phyloP scores from a whole-genome alignment of 2,329 filamentous ascomycete species.

The Fusarium agapanthi region DNA sequence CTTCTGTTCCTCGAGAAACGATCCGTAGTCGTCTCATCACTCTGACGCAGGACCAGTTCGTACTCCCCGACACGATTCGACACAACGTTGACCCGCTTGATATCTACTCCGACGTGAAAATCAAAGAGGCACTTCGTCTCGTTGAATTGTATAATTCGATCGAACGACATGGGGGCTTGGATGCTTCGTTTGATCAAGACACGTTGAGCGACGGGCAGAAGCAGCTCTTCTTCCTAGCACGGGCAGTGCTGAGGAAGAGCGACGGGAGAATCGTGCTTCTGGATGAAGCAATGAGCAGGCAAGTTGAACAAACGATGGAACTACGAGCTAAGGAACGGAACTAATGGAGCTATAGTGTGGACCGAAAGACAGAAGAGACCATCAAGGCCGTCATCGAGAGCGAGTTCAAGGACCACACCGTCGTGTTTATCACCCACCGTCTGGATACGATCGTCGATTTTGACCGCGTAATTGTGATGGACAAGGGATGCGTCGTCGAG shows the following conservation, averaged over 20 bases:
- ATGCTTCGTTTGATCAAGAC: conserved; percentile 47
- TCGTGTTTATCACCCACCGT: conserved; percentile 56
- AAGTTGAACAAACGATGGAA: conserved; percentile 14
- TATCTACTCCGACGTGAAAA: conserved; percentile 45
- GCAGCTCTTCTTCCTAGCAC: conserved; percentile 60
- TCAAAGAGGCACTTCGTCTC: conserved; percentile 52
- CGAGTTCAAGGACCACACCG: conserved; percentile 56
- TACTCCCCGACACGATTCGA: conserved; percentile 56
- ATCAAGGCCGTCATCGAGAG: conserved; percentile 47
- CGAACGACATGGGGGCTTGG: conserved; percentile 49
- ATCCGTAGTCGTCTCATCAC: conserved; percentile 56
- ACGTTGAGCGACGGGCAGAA: conserved; percentile 56
- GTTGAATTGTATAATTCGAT: conserved; percentile 54
- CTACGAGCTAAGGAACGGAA: not conserved
- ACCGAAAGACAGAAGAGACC: conserved; percentile 45
- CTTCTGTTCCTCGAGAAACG: conserved; percentile 51
- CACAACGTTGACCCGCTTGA: conserved; percentile 57
- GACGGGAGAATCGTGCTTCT: conserved; percentile 53
- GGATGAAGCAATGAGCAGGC: conserved; percentile 53
- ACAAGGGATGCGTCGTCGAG: conserved; percentile 41
- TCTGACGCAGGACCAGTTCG: conserved; percentile 60
- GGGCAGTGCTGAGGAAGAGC: conserved; percentile 54
- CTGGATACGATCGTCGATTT: conserved; percentile 54
- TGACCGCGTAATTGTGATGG: conserved; percentile 43
- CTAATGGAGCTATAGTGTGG: conserved; percentile 41